Conservation (phyloP, 176 grass and related monocot species). For the Tillandsia leiboldiana region DNA sequence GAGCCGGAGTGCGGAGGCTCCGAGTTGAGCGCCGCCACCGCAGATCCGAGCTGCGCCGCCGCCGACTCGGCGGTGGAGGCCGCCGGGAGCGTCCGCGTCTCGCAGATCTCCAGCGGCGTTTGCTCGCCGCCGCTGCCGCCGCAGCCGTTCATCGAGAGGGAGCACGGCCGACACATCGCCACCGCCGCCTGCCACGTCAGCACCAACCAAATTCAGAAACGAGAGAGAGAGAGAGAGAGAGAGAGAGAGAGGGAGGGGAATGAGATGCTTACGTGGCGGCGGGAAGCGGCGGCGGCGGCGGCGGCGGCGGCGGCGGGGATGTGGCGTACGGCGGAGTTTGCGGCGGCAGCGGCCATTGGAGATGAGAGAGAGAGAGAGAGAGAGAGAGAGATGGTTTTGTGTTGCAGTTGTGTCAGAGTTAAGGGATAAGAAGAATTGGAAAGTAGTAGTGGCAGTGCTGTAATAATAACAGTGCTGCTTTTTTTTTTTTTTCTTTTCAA, state of each 20-base stretch:
- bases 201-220: too few species aligned
- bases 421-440: too few species aligned
- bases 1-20: conserved; percentile 32
- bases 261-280: not conserved
- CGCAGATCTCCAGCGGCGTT: conserved; percentile 27
- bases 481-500: too few species aligned
- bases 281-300: conserved; percentile 18
- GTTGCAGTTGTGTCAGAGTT: too few species aligned
- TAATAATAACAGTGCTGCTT: too few species aligned
- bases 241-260: conserved; percentile 3
- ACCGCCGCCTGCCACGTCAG: not conserved
- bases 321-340: not conserved
- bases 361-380: not conserved
- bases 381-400: too few species aligned
- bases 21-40: conserved; percentile 24
- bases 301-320: conserved; percentile 6
- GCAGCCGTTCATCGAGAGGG: conserved; percentile 71
- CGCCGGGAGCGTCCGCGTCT: conserved; percentile 40
- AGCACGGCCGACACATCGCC: conserved; percentile 25
- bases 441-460: too few species aligned
- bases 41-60: conserved; percentile 43
- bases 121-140: conserved; percentile 2
- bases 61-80: conserved; percentile 38
- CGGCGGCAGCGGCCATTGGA: not conserved
- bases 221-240: not conserved